Percentiles rank a stretch among this genome's conserved stretches.
Evolutionary conservation across 495 filamentous ascomycete genomes (phyloP).

Genomic region (Staphylotrichum tortipilum): DNA sequence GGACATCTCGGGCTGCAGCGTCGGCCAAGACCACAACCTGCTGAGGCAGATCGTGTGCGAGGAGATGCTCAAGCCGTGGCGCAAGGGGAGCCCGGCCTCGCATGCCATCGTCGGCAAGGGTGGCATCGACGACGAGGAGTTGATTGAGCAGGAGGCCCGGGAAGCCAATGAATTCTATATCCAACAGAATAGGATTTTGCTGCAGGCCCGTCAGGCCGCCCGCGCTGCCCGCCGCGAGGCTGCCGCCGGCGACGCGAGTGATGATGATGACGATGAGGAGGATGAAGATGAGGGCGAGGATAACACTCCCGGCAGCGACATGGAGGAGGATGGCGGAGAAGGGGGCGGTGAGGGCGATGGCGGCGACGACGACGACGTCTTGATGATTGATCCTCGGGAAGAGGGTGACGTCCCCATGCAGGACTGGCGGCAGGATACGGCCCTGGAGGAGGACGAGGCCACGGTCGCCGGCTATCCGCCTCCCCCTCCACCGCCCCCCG

Average conservation of each 20-base stretch:
- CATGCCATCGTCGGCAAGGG: constrained; percentile 76
- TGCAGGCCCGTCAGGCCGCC: constrained; percentile 36
- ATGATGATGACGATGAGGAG: constrained; percentile 64
- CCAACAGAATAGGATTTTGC: constrained; percentile 25
- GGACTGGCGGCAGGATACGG: constrained; percentile 35
- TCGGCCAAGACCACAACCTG: constrained; percentile 70
- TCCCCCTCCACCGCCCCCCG: constrained; percentile 56
- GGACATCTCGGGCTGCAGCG: constrained; percentile 85
- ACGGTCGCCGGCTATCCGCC: constrained; percentile 61
- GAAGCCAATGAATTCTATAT: constrained; percentile 21
- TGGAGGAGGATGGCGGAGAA: constrained; percentile 41
- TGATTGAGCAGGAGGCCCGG: constrained; percentile 28
- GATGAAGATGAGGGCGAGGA: constrained; percentile 32
- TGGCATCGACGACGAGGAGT: constrained; percentile 84
- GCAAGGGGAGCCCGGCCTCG: constrained; percentile 71
- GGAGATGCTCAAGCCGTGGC: constrained; percentile 81
- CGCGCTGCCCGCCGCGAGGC: constrained; percentile 44
- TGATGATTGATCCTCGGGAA: constrained; percentile 37
- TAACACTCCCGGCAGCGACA: constrained; percentile 29
- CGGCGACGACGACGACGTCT: constrained; percentile 45
- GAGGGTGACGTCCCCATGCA: constrained; percentile 54
- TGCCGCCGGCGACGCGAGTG: constrained; percentile 58
- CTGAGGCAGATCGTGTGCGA: constrained; percentile 77
- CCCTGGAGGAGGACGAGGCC: constrained; percentile 56
- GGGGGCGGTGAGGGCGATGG: constrained; percentile 40